Percentiles rank a stretch among this genome's conserved stretches.
phyloP scores from a whole-genome alignment of 768 basidiomycete species.

The Mycena leptocephala region DNA sequence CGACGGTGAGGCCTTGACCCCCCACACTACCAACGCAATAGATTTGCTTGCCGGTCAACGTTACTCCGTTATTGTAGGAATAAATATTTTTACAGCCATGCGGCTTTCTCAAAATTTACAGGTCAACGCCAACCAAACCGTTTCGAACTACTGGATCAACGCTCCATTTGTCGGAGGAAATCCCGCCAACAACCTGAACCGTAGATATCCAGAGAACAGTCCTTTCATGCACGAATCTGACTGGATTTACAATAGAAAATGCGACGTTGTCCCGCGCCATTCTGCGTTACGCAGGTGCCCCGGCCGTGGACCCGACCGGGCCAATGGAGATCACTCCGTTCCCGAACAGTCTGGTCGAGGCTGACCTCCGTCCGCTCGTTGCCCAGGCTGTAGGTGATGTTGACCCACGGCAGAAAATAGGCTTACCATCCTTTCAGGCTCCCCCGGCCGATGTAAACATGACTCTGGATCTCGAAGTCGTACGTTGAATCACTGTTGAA shows the following conservation, averaged over 20 bases:
- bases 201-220: not conserved
- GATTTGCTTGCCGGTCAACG: constrained; percentile 64
- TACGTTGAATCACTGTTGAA: constrained; percentile 42
- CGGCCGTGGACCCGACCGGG: constrained; percentile 48
- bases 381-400: not conserved
- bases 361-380: constrained; percentile 27
- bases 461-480: constrained; percentile 15
- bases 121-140: constrained; percentile 58
- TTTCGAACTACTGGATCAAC: constrained; percentile 64
- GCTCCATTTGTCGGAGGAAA: constrained; percentile 44
- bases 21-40: constrained; percentile 6
- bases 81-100: not conserved
- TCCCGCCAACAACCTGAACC: constrained; percentile 45
- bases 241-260: not conserved
- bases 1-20: not conserved
- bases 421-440: constrained; percentile 33
- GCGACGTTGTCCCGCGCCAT: constrained; percentile 48
- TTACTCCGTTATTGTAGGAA: constrained; percentile 59
- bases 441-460: constrained; percentile 36
- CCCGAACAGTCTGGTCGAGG: constrained; percentile 32
- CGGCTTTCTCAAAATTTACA: constrained; percentile 22
- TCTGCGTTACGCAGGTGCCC: constrained; percentile 56
- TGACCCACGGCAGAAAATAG: not conserved
- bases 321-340: constrained; percentile 28
- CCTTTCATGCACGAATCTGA: not conserved